Conservation (phyloP, 306 rosid species). For the Benincasa hispida region DNA sequence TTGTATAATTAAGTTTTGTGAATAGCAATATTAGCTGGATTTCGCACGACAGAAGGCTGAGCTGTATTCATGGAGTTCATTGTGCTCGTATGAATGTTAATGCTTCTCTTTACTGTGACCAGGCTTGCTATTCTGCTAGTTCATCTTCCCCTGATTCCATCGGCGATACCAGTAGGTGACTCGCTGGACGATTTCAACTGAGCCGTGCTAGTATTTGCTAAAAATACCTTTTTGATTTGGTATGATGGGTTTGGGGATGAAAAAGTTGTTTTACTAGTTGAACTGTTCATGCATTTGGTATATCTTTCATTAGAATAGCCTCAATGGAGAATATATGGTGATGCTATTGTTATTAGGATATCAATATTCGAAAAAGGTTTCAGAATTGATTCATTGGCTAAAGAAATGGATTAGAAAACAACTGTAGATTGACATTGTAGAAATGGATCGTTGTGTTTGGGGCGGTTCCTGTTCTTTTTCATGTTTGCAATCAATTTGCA, state of each 20-base stretch:
- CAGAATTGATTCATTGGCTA: background rate
- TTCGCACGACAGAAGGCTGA: background rate
- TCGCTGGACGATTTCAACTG: background rate
- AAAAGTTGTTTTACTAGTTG: background rate
- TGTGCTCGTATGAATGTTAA: background rate
- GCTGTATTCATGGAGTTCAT: background rate
- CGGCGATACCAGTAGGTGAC: background rate
- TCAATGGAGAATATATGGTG: background rate
- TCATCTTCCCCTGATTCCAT: background rate
- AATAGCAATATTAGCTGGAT: constrained; percentile 7
- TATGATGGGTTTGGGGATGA: background rate
- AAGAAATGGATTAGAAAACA: background rate
- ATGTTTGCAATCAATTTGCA: background rate
- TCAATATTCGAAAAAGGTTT: background rate
- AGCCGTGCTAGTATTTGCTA: background rate
- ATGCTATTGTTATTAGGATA: background rate
- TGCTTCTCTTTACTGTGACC: background rate
- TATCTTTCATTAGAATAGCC: background rate
- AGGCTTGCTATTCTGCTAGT: background rate
- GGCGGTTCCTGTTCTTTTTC: background rate
- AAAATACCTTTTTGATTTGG: background rate
- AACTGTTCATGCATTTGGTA: background rate
- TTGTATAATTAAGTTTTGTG: constrained; percentile 7
- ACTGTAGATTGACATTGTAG: background rate
- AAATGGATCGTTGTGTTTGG: no score